phyloP scores from a whole-genome alignment of 257 asterid species.

The Nicotiana knightiana region DNA sequence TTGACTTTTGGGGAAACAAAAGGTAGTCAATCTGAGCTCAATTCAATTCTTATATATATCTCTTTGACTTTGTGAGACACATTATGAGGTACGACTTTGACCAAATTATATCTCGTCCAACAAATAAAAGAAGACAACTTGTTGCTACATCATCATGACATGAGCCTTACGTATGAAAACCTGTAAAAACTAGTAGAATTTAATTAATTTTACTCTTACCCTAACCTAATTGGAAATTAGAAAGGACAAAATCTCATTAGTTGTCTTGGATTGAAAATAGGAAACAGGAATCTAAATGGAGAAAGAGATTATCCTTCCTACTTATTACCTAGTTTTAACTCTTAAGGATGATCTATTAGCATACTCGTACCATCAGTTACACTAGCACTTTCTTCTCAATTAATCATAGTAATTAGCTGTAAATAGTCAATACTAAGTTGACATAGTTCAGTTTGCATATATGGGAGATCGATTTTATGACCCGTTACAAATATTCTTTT shows the following conservation, averaged over 20 bases:
- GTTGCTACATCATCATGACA: not conserved
- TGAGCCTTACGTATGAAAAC: not conserved
- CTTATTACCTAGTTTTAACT: too few species aligned
- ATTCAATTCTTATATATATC: too few species aligned
- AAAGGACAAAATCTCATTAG: not conserved
- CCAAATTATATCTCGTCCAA: not conserved
- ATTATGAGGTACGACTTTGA: not conserved
- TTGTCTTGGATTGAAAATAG: not conserved
- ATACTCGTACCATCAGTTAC: too few species aligned
- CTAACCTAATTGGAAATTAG: not conserved
- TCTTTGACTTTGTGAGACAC: not conserved
- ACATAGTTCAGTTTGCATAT: too few species aligned
- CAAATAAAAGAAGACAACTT: not conserved
- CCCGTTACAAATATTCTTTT: too few species aligned
- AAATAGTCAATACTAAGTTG: too few species aligned
- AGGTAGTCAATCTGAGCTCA: not conserved
- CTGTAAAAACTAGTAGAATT: not conserved
- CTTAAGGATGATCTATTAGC: too few species aligned
- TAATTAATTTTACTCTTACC: not conserved
- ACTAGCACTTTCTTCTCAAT: too few species aligned
- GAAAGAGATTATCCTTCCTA: too few species aligned
- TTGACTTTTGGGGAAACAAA: not conserved
- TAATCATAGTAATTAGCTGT: too few species aligned
- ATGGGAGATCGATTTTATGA: too few species aligned
- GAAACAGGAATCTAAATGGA: too few species aligned